A percentile compares a stretch with the other conserved stretches of the same genome.
Evolutionary conservation across 2,329 filamentous ascomycete genomes (phyloP).

Genomic region (Penicillium expansum): DNA sequence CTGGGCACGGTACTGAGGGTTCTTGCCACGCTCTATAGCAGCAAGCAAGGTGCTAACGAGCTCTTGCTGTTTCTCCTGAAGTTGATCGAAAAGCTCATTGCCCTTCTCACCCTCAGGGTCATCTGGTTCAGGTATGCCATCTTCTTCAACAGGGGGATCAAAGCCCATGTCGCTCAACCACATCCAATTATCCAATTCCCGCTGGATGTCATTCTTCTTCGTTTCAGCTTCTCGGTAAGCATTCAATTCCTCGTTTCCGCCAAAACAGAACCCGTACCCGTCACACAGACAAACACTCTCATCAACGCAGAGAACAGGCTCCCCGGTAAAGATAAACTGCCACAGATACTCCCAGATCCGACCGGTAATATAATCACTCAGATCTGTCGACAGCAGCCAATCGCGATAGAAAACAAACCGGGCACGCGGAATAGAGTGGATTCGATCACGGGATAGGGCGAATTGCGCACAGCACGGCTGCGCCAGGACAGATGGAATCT

Average conservation of each 20-base stretch:
- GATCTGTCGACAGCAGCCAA: conserved; percentile 58
- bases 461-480: conserved; percentile 66
- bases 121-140: neutral
- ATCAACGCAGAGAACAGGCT: conserved; percentile 44
- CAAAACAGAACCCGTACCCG: conserved; percentile 57
- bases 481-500: conserved; percentile 51
- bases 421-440: conserved; percentile 52
- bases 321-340: conserved; percentile 60
- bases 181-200: conserved; percentile 12
- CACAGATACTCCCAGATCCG: conserved; percentile 64
- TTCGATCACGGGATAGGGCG: conserved; percentile 57
- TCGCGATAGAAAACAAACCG: conserved; percentile 58
- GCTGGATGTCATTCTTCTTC: conserved; percentile 8
- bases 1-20: conserved; percentile 51
- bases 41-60: conserved; percentile 43
- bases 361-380: conserved; percentile 57
- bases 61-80: conserved; percentile 44
- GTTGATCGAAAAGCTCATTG: conserved; percentile 26
- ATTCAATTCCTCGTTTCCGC: conserved; percentile 15
- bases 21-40: conserved; percentile 51
- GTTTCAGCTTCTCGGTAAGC: conserved; percentile 9
- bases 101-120: neutral
- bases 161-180: conserved; percentile 11
- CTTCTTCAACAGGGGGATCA: conserved; percentile 9
- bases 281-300: conserved; percentile 63